These are phyloP conservation scores for Scheffersomyces amazonensis DNA, from an alignment of 805 yeast genomes.

Conservation along the genomic window DNA sequence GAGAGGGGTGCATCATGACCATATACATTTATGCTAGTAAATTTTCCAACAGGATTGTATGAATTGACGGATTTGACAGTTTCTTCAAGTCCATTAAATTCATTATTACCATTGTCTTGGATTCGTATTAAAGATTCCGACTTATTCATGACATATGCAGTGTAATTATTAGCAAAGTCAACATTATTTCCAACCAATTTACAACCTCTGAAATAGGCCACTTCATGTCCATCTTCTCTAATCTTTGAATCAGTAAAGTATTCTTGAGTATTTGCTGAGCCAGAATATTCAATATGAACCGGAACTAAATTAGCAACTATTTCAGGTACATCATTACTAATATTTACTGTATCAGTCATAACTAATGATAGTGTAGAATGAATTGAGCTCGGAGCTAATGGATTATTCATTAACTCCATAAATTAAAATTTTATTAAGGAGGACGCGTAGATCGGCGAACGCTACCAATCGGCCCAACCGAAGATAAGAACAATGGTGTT, in stretches of 20 bases:
- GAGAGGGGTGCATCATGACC: slow-evolving; percentile 30
- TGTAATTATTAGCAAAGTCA: slow-evolving; percentile 11
- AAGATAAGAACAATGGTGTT: too few species aligned
- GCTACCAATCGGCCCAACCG: too few species aligned
- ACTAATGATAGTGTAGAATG: background rate
- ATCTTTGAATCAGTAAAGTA: slow-evolving; percentile 29
- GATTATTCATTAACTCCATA: too few species aligned
- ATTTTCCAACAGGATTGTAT: slow-evolving; percentile 19
- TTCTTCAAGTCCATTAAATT: slow-evolving; percentile 7
- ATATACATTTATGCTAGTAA: slow-evolving; percentile 18
- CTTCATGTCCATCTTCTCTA: slow-evolving; percentile 10
- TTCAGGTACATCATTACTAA: slow-evolving; percentile 5
- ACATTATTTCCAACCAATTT: slow-evolving; percentile 24
- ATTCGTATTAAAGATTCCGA: slow-evolving; percentile 18
- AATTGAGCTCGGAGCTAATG: too few species aligned
- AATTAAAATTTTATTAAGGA: too few species aligned
- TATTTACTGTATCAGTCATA: slow-evolving; percentile 1
- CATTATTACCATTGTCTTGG: slow-evolving; percentile 4
- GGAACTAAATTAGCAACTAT: slow-evolving; percentile 24
- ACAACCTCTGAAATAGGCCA: slow-evolving; percentile 35
- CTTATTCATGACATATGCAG: slow-evolving; percentile 25
- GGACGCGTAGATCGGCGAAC: too few species aligned
- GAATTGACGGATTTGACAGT: slow-evolving; percentile 17
- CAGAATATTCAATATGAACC: slow-evolving; percentile 24
- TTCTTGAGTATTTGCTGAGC: slow-evolving; percentile 29